A percentile compares a stretch with the other conserved stretches of the same genome.
Evolutionary conservation across 768 basidiomycete species (phyloP).

Genomic region (Hysterangium stoloniferum): DNA sequence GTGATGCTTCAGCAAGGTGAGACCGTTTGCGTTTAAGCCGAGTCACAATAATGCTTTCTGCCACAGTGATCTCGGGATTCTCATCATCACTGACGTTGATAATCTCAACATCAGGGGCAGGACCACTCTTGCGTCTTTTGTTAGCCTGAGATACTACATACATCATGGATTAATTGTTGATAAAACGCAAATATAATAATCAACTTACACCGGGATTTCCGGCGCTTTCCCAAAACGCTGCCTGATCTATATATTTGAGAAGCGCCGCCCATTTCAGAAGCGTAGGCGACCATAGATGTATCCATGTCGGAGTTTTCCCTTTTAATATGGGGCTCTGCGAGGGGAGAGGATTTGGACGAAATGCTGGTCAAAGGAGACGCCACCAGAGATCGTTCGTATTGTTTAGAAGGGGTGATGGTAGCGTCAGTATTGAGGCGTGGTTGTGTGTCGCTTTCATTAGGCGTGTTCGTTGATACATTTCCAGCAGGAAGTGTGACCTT

Average conservation of each 20-base stretch:
- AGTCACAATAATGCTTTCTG: conserved; percentile 4
- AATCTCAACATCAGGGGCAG: background rate
- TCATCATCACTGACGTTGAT: conserved; percentile 12
- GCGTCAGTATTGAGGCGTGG: too few relatives aligned
- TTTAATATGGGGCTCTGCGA: too few relatives aligned
- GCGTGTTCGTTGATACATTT: too few relatives aligned
- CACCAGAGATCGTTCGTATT: too few relatives aligned
- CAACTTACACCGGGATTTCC: background rate
- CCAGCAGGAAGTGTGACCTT: too few relatives aligned
- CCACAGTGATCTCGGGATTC: background rate
- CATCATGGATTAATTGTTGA: background rate
- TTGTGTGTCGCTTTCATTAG: too few relatives aligned
- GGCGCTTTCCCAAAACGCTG: conserved; percentile 1
- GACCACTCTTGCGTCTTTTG: conserved; percentile 5
- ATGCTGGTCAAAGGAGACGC: too few relatives aligned
- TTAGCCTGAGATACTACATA: background rate
- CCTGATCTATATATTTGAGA: background rate
- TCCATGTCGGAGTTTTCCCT: background rate
- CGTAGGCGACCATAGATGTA: too few relatives aligned
- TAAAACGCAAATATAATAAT: background rate
- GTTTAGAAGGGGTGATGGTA: too few relatives aligned
- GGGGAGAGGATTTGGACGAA: too few relatives aligned
- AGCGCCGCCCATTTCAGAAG: too few relatives aligned
- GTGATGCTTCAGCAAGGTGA: background rate
- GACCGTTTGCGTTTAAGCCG: background rate